Evolutionary conservation across 306 rosid genomes (phyloP), one percentile per base, ranked within the genome.

Genomic region (Cyamopsis tetragonoloba): DNA sequence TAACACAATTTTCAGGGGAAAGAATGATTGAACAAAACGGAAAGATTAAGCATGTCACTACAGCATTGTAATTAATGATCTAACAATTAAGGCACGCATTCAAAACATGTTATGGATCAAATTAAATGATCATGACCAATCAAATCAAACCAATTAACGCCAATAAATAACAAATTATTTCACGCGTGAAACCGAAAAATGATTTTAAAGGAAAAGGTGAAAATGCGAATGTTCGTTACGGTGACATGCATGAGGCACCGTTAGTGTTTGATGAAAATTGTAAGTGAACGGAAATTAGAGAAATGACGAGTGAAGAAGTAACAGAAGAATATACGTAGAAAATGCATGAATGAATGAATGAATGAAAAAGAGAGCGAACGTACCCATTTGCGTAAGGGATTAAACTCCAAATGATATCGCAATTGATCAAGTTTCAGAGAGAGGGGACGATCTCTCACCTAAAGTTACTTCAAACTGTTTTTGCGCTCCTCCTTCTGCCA

Each of bases 361-460:
- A n/a, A 15, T 64, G 62, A 42, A 43, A 68, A 43, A 72, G 31
- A n/a, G n/a, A n/a, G n/a, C n/a, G n/a, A n/a, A 39, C 23, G 28
- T 88, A 83, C 89, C 87, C 87, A 81, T 81, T 42, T 66, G 68
- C 46, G 14, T n/a, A 67, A 12, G 73, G 73, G 55, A 59, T 49
- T 62, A 30, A 75, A 43, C 70, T 66, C n/a, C 38, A 20, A 67
- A 74, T 56, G 53, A 69, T 72, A 79, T 75, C 79, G 61, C 2
- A 19, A 54, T 53, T 39, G 55, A 20, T 51, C 7, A 42, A 34
- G 22, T 18, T 35, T 38, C n/a, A 32, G 38, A 24, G 72, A 54
- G 28, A 44, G 44, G 2, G 44, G 2, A n/a, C 59, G 79, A 82
- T 68, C 66, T 81, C 62, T 48, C 50, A 34, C 46, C 30, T 63